Base-by-base conservation (phyloP, 2,329 filamentous ascomycete genomes). In the Trichoderma sp. region DNA sequence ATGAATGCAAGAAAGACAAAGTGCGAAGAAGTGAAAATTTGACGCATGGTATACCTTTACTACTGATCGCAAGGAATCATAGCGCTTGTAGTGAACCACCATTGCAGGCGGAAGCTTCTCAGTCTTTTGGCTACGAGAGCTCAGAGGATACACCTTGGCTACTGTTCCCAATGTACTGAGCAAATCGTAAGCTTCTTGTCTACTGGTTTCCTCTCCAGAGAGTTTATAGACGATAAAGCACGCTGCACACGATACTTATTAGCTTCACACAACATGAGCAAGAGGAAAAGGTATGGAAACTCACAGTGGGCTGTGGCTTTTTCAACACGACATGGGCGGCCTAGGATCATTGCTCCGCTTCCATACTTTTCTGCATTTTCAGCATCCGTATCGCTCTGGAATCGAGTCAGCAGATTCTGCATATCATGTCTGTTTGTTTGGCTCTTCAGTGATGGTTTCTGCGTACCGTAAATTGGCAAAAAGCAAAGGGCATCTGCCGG, bases 401-500 rank as follows among this genome's bases (percentile, higher is more conserved):
- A 21, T 21, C 6, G 8, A 43, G 33, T 69, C 60, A 69, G 68
- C 33, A 10, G 35, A 53, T 35, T 8, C 3, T 10, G 13, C 10
- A 13, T 31, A 4, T 29, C 21, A 13, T 16, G 10, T n/a, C 6
- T n/a, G 6, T 4, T 5, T 8, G 7, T 14, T 43, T n/a, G 11
- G 5, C 11, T 60, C 57, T 59, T n/a, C 35, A 29, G 5, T 3
- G 1, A 29, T 2, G 16, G 29, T 19, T 6, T 4, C 13, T 6
- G 78, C 85, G 81, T 75, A 89, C 88, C 2, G 86, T 89, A 73
- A 83, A 91, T 73, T 91, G 89, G 27, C 84, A 85, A 72, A 91
- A 91, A 0, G 88, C 88, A 74, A 88, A 89, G 0, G 89, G 89
- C 86, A 90, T 89, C 49, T 85, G 81, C 16, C 77, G 77, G 13